A percentile compares a stretch with the other conserved stretches of the same genome.
These are phyloP conservation scores for Nymphaea colorata DNA, from an alignment of 164 flowering plant species.

Conservation along the genomic window DNA sequence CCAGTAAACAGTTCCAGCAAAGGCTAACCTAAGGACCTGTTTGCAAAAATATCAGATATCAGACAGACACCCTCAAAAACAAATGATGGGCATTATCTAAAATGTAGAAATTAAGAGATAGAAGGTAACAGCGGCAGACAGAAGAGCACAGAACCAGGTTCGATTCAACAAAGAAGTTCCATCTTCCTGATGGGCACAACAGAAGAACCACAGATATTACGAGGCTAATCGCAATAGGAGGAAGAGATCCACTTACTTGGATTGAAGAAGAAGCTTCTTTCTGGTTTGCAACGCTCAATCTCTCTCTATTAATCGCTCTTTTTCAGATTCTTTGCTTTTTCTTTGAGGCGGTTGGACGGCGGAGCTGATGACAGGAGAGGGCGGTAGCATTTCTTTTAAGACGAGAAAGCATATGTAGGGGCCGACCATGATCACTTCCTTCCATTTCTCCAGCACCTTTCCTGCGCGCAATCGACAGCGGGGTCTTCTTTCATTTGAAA, in stretches of 20 bases:
- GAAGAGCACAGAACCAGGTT: neutral
- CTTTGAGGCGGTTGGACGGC: neutral
- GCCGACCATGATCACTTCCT: slow-evolving; percentile 1
- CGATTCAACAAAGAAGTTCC: neutral
- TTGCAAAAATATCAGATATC: neutral
- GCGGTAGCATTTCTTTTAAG: neutral
- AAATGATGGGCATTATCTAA: neutral
- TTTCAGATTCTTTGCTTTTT: neutral
- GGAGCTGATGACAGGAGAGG: neutral
- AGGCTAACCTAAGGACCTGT: neutral
- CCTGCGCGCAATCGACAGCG: too few species aligned
- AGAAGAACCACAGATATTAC: neutral
- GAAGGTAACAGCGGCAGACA: neutral
- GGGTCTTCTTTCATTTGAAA: too few species aligned
- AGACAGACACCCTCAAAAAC: slow-evolving; percentile 4
- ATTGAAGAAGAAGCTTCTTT: neutral
- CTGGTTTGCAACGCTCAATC: neutral
- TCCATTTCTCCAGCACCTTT: neutral
- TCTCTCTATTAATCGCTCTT: neutral
- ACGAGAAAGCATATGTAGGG: neutral
- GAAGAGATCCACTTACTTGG: neutral
- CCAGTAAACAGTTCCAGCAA: neutral
- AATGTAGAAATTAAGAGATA: neutral
- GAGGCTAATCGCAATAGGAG: neutral
- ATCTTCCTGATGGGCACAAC: neutral